These are phyloP conservation scores for Cyberlindnera americana DNA, from an alignment of 805 yeast species.

Conservation along the genomic window DNA sequence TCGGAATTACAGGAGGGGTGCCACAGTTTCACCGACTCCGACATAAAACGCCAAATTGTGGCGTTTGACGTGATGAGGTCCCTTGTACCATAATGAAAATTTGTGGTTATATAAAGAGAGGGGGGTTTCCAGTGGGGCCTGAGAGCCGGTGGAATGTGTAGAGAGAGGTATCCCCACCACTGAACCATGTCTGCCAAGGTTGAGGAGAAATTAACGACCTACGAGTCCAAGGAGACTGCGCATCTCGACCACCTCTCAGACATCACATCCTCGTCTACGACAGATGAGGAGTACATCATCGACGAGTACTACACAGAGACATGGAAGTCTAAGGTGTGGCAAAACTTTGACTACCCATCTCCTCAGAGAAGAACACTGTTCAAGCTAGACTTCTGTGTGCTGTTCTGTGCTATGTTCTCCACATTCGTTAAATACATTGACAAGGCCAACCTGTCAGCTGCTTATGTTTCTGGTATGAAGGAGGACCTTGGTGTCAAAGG, in stretches of 20 bases:
- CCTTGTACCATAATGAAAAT: no score
- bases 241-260: neutral
- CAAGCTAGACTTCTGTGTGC: constrained; percentile 54
- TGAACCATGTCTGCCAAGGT: constrained; percentile 6
- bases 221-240: constrained; percentile 1
- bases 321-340: constrained; percentile 11
- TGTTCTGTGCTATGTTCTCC: constrained; percentile 27
- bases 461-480: constrained; percentile 62
- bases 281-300: constrained; percentile 2
- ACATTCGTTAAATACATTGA: constrained; percentile 49
- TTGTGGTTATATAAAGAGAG: no score
- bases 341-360: constrained; percentile 9
- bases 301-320: constrained; percentile 9
- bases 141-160: neutral
- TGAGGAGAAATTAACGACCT: neutral
- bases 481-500: constrained; percentile 54
- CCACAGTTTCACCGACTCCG: no score
- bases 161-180: no score
- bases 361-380: constrained; percentile 39
- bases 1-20: no score
- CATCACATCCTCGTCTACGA: neutral
- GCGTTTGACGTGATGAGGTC: constrained; percentile 5
- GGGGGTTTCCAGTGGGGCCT: no score
- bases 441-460: constrained; percentile 55
- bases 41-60: neutral